Evolutionary conservation across 331 rosid genomes (phyloP).

Genomic region (Malus hybrid): DNA sequence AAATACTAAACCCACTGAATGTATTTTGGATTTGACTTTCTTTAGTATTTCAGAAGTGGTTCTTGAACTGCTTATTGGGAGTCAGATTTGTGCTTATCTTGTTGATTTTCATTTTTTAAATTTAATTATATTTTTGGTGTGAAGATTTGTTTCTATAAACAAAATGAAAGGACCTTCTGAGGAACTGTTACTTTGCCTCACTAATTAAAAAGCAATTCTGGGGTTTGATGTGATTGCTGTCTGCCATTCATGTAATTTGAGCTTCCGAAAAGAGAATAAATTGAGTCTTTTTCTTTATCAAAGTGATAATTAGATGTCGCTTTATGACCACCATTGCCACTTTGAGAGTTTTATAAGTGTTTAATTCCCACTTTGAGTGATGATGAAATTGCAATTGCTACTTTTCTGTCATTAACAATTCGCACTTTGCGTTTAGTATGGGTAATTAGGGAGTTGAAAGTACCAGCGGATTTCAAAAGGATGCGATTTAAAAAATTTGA

Average conservation of each 20-base stretch:
- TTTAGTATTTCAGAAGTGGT: not conserved
- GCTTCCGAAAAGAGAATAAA: not conserved
- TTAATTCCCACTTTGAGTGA: not conserved
- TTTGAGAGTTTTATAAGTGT: not conserved
- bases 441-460: not conserved
- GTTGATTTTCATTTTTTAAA: not conserved
- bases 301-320: not conserved
- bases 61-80: not conserved
- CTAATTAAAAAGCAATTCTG: not conserved
- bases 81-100: slow-evolving; percentile 4
- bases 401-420: not conserved
- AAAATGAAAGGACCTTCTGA: not conserved
- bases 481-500: not conserved
- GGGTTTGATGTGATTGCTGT: not conserved
- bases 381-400: slow-evolving; percentile 1
- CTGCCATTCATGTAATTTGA: not conserved
- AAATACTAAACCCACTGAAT: not conserved
- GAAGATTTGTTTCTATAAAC: not conserved
- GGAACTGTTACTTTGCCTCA: not conserved
- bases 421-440: not conserved
- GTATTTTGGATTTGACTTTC: slow-evolving; percentile 1
- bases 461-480: not conserved
- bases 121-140: not conserved
- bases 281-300: not conserved
- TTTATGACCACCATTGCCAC: not conserved